Conservation (phyloP, 345 rosid genomes). For the Geranium brycei region DNA sequence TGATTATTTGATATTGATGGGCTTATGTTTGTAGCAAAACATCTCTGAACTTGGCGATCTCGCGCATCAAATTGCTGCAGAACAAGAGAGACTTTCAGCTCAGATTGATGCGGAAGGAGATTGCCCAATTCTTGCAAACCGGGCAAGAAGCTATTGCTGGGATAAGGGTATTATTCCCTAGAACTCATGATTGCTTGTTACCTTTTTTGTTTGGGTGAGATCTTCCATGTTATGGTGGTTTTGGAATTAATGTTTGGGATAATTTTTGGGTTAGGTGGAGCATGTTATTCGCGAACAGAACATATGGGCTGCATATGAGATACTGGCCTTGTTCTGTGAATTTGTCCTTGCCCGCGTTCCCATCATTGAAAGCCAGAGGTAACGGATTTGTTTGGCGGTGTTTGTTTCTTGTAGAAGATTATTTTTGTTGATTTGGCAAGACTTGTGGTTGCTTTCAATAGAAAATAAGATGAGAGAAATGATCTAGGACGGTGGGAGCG, state of each 20-base stretch:
- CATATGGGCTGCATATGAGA: slow-evolving; percentile 71
- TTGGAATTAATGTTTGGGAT: background rate
- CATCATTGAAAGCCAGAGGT: slow-evolving; percentile 74
- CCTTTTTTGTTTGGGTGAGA: background rate
- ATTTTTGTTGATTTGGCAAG: too few relatives aligned
- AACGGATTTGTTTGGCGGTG: slow-evolving; percentile 7
- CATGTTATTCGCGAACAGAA: slow-evolving; percentile 86
- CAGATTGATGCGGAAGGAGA: slow-evolving; percentile 82
- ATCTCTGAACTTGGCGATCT: slow-evolving; percentile 54
- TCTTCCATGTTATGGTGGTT: background rate
- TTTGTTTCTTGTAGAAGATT: too few relatives aligned
- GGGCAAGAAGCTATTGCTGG: slow-evolving; percentile 94
- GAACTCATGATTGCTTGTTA: background rate
- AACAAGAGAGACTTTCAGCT: slow-evolving; percentile 91
- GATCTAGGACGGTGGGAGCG: too few relatives aligned
- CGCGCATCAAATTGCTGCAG: slow-evolving; percentile 77
- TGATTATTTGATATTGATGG: background rate
- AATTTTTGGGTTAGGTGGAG: slow-evolving; percentile 51
- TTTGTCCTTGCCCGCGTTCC: slow-evolving; percentile 81
- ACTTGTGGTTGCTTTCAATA: too few relatives aligned
- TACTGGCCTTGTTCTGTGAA: slow-evolving; percentile 82
- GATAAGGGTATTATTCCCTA: slow-evolving; percentile 42
- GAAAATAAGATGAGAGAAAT: too few relatives aligned
- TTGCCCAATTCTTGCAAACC: slow-evolving; percentile 84
- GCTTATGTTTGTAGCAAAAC: slow-evolving; percentile 50